Evolutionary conservation across 2,329 filamentous ascomycete species (phyloP).

Genomic region (Fusarium coicis): DNA sequence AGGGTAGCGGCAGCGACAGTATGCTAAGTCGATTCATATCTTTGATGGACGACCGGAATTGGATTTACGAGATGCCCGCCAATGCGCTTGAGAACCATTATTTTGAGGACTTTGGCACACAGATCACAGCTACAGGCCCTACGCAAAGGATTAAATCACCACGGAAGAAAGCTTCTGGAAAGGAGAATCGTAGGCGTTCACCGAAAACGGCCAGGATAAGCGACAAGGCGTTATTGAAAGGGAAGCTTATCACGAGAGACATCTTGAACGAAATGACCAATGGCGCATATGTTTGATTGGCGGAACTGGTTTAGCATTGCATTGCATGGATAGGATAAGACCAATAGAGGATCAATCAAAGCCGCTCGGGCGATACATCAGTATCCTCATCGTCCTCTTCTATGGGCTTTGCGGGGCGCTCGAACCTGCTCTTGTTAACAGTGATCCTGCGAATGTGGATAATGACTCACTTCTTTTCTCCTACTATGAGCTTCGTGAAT

Average conservation of each 20-base stretch:
- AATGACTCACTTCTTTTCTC: constrained; percentile 59
- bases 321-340: constrained; percentile 23
- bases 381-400: constrained; percentile 38
- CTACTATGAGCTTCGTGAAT: constrained; percentile 68
- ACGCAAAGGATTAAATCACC: constrained; percentile 46
- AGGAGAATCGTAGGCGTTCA: constrained; percentile 59
- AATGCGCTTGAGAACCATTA: constrained; percentile 74
- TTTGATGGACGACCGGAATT: constrained; percentile 80
- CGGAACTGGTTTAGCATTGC: constrained; percentile 19
- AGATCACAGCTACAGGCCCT: constrained; percentile 52
- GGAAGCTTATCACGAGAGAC: constrained; percentile 76
- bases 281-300: constrained; percentile 51
- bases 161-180: constrained; percentile 48
- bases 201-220: constrained; percentile 69
- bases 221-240: constrained; percentile 70
- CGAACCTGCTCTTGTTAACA: constrained; percentile 47
- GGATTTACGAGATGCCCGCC: constrained; percentile 78
- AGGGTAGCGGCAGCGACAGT: constrained; percentile 75
- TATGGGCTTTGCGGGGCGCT: constrained; percentile 42
- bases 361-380: constrained; percentile 23
- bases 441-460: not conserved
- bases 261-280: constrained; percentile 78
- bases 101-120: constrained; percentile 69
- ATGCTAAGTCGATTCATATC: constrained; percentile 80
- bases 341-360: constrained; percentile 25